Conservation (phyloP, 2,329 filamentous ascomycete species). For the Colletotrichum musicola region DNA sequence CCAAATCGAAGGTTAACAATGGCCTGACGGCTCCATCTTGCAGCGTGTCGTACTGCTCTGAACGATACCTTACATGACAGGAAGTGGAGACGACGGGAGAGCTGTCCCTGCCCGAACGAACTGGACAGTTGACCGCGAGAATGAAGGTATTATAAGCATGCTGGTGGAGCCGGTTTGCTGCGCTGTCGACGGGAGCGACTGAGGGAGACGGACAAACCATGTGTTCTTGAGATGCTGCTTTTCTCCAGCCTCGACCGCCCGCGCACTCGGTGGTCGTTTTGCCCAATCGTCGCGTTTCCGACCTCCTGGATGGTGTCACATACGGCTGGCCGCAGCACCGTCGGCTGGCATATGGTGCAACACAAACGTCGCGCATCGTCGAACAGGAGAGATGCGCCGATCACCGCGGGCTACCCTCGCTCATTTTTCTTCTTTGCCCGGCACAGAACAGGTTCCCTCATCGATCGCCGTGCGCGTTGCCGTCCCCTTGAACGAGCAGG, state of each 20-base stretch:
- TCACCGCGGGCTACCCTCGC: conserved; percentile 2
- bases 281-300: conserved; percentile 31
- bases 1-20: not conserved
- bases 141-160: conserved; percentile 8
- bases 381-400: conserved; percentile 33
- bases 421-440: conserved; percentile 5
- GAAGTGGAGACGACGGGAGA: not conserved
- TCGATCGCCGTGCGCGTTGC: conserved; percentile 13
- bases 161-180: too few species aligned
- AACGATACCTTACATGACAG: not conserved
- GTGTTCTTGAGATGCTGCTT: conserved; percentile 14
- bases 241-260: not conserved
- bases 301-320: conserved; percentile 35
- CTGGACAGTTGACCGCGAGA: not conserved
- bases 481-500: conserved; percentile 23
- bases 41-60: not conserved
- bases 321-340: conserved; percentile 38
- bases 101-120: not conserved
- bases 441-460: conserved; percentile 6
- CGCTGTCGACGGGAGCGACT: conserved; percentile 3
- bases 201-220: conserved; percentile 5
- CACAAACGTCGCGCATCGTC: conserved; percentile 44
- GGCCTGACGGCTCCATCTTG: not conserved
- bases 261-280: conserved; percentile 1
- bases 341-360: conserved; percentile 43